Evolutionary conservation across 2,329 filamentous ascomycete genomes (phyloP).

Genomic region (Grosmannia huntii): DNA sequence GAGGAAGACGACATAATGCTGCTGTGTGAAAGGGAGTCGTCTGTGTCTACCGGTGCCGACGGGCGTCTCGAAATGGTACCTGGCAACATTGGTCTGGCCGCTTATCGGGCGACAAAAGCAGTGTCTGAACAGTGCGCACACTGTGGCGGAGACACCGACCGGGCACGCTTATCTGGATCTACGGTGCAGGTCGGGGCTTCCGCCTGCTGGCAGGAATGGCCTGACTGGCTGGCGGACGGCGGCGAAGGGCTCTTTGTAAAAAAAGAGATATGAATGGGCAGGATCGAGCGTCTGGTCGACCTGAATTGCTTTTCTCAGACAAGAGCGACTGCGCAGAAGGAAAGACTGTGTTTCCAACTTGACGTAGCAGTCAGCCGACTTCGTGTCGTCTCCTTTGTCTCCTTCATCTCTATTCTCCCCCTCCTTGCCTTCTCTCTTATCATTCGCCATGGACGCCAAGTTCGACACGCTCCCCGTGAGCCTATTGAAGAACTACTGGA

Average conservation of each 20-base stretch:
- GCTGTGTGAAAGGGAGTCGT: neutral
- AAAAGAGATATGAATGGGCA: neutral
- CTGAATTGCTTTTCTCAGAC: neutral
- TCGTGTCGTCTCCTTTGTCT: neutral
- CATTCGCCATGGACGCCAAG: slow-evolving; percentile 5
- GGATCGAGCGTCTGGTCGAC: neutral
- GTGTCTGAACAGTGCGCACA: neutral
- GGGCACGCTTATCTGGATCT: neutral
- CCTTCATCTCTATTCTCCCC: neutral
- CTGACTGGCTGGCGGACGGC: neutral
- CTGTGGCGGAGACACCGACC: neutral
- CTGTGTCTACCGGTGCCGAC: too few species aligned
- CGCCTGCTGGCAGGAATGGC: neutral
- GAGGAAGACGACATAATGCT: slow-evolving; percentile 5
- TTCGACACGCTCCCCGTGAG: slow-evolving; percentile 1
- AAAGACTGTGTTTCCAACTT: neutral
- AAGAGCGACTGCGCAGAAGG: neutral
- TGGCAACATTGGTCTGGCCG: neutral
- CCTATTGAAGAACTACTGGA: slow-evolving; percentile 8
- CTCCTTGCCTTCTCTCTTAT: neutral
- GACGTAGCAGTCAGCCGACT: neutral
- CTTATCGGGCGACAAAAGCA: neutral
- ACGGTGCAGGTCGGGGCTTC: neutral
- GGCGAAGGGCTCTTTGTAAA: neutral
- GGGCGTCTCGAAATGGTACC: neutral